phyloP scores from a whole-genome alignment of 2,329 filamentous ascomycete genomes.

The Claviceps spartinae region DNA sequence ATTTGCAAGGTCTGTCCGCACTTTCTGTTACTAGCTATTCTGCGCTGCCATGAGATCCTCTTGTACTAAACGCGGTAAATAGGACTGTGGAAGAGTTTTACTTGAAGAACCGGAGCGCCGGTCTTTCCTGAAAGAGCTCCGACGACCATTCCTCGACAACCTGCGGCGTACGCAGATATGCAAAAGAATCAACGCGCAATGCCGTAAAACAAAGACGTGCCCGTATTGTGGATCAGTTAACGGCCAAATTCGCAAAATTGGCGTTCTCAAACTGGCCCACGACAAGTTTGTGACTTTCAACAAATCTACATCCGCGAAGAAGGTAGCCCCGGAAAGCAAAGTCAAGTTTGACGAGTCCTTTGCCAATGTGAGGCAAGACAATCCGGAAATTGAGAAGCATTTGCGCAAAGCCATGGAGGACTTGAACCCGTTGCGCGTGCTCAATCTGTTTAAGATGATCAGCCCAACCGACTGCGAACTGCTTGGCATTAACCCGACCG shows the following conservation, averaged over 20 bases:
- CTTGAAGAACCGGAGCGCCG: constrained; percentile 70
- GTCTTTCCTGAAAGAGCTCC: constrained; percentile 64
- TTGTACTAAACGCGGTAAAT: not conserved
- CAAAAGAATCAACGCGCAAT: constrained; percentile 81
- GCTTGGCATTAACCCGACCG: constrained; percentile 71
- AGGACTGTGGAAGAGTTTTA: constrained; percentile 65
- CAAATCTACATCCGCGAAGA: constrained; percentile 74
- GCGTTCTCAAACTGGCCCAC: constrained; percentile 86
- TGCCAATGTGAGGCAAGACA: constrained; percentile 59
- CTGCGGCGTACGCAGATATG: constrained; percentile 69
- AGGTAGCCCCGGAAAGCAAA: constrained; percentile 70
- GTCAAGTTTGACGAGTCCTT: constrained; percentile 78
- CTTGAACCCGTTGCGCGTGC: constrained; percentile 72
- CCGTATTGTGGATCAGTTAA: constrained; percentile 72
- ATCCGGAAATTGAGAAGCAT: constrained; percentile 79
- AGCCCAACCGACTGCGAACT: constrained; percentile 78
- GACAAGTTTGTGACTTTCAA: constrained; percentile 86
- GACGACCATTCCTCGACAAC: constrained; percentile 74
- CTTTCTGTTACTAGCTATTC: not conserved
- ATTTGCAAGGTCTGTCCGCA: constrained; percentile 60
- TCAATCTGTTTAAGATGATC: constrained; percentile 87
- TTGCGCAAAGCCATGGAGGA: constrained; percentile 88
- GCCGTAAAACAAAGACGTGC: constrained; percentile 77
- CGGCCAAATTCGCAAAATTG: constrained; percentile 81
- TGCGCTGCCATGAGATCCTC: not conserved